Conservation (phyloP, 192 early-diverging fungal species). For the Coemansia sp. region DNA sequence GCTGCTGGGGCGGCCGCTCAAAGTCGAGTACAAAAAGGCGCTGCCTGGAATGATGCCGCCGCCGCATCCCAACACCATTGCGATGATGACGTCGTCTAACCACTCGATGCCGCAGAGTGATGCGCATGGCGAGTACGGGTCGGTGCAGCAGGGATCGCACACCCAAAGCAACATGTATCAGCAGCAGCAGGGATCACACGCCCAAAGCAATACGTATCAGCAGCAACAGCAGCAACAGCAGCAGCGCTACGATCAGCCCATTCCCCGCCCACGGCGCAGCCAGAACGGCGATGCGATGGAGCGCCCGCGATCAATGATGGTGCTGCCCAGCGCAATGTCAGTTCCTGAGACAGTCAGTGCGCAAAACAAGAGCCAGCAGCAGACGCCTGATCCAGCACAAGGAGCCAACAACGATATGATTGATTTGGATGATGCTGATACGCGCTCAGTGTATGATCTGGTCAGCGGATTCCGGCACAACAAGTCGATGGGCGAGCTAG, state of each 20-base stretch:
- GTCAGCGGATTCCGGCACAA: constrained; percentile 72
- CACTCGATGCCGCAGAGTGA: constrained; percentile 9
- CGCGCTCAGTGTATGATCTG: constrained; percentile 68
- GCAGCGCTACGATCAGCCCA: constrained; percentile 39
- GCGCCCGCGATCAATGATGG: constrained; percentile 52
- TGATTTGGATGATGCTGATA: constrained; percentile 71
- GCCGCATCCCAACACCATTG: constrained; percentile 58
- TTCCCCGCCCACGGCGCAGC: constrained; percentile 40
- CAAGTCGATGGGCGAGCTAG: constrained; percentile 62
- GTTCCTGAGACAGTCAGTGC: constrained; percentile 23
- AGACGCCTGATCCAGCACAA: constrained; percentile 8
- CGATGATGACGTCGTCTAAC: constrained; percentile 47
- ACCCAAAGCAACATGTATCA: not conserved
- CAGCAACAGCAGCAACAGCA: constrained; percentile 37
- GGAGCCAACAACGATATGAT: constrained; percentile 40
- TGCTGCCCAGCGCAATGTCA: constrained; percentile 43
- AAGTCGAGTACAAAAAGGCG: constrained; percentile 79
- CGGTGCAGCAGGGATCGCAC: not conserved
- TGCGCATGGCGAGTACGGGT: constrained; percentile 25
- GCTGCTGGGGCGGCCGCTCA: constrained; percentile 69
- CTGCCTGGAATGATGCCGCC: constrained; percentile 62
- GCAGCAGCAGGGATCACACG: not conserved
- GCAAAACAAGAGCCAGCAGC: constrained; percentile 25
- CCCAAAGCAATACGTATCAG: not conserved
- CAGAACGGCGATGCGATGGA: constrained; percentile 29